Conservation (phyloP, 2,329 filamentous ascomycete species). For the Coniochaeta sp. region DNA sequence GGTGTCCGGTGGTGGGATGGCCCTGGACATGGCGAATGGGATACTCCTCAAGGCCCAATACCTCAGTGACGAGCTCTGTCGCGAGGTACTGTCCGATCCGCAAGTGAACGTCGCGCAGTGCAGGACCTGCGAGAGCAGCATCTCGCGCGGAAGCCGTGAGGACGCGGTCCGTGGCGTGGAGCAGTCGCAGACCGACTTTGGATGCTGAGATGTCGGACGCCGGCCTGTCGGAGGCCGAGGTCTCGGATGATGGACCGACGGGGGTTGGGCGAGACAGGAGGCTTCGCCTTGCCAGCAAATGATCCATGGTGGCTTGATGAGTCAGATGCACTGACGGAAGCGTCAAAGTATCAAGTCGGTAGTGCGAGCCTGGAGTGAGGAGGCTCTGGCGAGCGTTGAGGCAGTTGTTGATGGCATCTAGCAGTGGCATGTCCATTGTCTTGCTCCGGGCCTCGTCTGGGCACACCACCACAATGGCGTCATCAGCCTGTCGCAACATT, state of each 20-base stretch:
- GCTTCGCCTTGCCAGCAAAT: no score
- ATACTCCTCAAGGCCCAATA: constrained; percentile 43
- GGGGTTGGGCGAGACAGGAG: no score
- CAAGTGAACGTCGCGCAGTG: constrained; percentile 40
- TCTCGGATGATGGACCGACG: no score
- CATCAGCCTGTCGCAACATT: constrained; percentile 48
- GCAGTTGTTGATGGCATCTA: constrained; percentile 30
- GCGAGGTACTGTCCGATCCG: constrained; percentile 47
- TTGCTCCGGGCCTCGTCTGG: constrained; percentile 36
- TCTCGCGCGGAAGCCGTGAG: constrained; percentile 49
- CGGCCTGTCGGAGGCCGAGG: no score
- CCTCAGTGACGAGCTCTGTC: constrained; percentile 33
- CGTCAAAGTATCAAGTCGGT: constrained; percentile 31
- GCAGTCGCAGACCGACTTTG: constrained; percentile 13
- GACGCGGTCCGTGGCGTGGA: constrained; percentile 39
- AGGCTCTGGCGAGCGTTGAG: constrained; percentile 38
- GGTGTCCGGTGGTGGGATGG: constrained; percentile 33
- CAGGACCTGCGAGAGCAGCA: constrained; percentile 33
- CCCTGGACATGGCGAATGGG: constrained; percentile 46
- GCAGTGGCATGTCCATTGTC: constrained; percentile 42
- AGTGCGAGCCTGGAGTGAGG: constrained; percentile 24
- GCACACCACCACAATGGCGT: constrained; percentile 49
- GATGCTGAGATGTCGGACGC: constrained; percentile 12
- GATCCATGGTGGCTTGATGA: constrained; percentile 15
- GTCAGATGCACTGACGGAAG: constrained; percentile 34